phyloP scores from a whole-genome alignment of 257 asterid genomes.

The Solanum clarkiae region DNA sequence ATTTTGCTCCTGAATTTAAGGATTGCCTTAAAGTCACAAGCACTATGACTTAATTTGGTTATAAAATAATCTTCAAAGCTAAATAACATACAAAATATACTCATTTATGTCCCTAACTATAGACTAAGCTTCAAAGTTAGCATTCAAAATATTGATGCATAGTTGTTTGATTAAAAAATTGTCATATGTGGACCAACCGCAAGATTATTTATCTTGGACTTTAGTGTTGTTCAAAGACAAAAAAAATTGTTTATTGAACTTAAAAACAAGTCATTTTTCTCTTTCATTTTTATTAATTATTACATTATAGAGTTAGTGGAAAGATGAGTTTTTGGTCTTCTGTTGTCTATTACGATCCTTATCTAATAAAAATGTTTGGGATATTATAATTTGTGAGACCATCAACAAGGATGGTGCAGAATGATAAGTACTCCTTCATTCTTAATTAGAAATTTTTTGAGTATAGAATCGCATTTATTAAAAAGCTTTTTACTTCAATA shows the following conservation, averaged over 20 bases:
- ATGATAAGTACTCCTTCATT: too few species aligned
- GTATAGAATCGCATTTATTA: too few species aligned
- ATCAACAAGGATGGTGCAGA: too few species aligned
- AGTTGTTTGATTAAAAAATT: background rate
- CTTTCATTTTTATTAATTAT: background rate
- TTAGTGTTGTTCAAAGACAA: background rate
- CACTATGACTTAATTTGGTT: background rate
- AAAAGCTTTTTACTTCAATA: too few species aligned
- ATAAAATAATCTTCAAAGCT: constrained; percentile 35
- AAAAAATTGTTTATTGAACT: background rate
- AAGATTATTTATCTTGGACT: background rate
- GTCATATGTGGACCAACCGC: background rate
- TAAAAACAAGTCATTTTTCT: background rate
- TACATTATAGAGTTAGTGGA: background rate
- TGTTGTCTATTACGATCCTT: background rate
- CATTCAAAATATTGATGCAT: background rate
- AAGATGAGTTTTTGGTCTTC: background rate
- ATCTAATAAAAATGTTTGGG: background rate
- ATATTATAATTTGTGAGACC: background rate
- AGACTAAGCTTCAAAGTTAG: background rate
- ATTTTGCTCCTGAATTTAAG: constrained; percentile 40
- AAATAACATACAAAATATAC: constrained; percentile 14
- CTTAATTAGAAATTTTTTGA: too few species aligned
- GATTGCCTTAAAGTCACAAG: constrained; percentile 27
- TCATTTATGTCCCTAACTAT: constrained; percentile 17